Conservation (phyloP, 1,284 basidiomycete genomes). For the Irpex sp. region DNA sequence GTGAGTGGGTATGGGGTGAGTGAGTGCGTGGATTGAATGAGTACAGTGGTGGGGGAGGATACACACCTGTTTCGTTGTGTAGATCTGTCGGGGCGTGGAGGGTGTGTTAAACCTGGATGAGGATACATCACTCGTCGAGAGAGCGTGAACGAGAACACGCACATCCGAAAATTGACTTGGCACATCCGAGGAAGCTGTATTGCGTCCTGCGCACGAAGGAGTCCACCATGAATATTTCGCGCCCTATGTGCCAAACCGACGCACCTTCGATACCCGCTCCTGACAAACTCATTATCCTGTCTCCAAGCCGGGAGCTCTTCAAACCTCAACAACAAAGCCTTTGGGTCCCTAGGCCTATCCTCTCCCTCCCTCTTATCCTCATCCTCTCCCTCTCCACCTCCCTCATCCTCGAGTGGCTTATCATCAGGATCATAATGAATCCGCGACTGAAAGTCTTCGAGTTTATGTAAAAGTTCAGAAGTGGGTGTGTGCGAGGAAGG, state of each 20-base stretch:
- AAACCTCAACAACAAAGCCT: constrained; percentile 48
- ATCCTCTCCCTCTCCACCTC: no score
- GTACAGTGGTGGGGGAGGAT: neutral
- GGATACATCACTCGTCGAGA: neutral
- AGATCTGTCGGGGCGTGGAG: constrained; percentile 45
- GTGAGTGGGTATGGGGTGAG: no score
- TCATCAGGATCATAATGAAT: no score
- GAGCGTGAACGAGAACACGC: constrained; percentile 27
- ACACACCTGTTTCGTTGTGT: constrained; percentile 78
- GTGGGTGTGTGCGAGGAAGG: no score
- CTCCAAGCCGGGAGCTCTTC: constrained; percentile 66
- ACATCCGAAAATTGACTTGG: constrained; percentile 73
- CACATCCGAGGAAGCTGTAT: constrained; percentile 61
- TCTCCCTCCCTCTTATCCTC: no score
- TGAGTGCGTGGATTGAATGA: constrained; percentile 2
- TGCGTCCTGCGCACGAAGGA: constrained; percentile 44
- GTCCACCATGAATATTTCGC: neutral
- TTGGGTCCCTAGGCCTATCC: neutral
- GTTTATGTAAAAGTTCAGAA: no score
- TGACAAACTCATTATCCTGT: constrained; percentile 74
- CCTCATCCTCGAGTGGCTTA: no score
- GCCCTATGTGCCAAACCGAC: constrained; percentile 12
- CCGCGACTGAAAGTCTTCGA: no score
- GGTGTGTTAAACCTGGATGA: neutral
- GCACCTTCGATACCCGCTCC: constrained; percentile 70